Evolutionary conservation across 1,139 yeast genomes (phyloP), one percentile per base, ranked within the genome.

Genomic region (Kodamaea ohmeri): DNA sequence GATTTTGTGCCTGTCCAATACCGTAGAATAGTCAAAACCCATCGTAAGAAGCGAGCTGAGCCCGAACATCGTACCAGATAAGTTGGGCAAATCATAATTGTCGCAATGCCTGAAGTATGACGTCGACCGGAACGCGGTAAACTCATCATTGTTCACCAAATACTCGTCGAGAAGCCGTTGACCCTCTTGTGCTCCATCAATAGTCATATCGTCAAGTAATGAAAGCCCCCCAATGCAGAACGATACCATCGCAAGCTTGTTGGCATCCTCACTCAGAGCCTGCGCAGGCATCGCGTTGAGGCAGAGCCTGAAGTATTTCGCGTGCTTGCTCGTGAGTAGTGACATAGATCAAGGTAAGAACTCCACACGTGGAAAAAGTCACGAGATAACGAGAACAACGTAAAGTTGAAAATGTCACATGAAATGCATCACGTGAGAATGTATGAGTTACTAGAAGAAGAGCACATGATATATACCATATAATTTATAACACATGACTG

Each of bases 41-140:
- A 84, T 58, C 29, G 72, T 66, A 1, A 76, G 53, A 32, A 84
- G 62, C 15, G 68, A 64, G 36, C 73, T 67, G 32, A 83, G 56
- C 1, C 80, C 86, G 56, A 83, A 80, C 50, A 78, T 82, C 0
- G 95, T 86, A 2, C 88, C 74, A 1, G 89, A 73, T 9, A 85
- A 55, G 43, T 76, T 80, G 2, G 89, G 78, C 1, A 77, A 67
- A 49, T 82, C 90, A 45, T 76, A 77, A 4, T 32, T 83, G 76
- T 40, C 87, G 55, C 54, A 82, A 80, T 4, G 63, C 59, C 38
- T 53, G 53, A 38, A 61, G 45, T 14, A 38, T 29, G 37, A 29
- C 5, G 53, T 50, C n/a, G 53, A 43, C 15, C 53, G 28, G 43
- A 50, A 50, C 6, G 47, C 51, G 4, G 42, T 37, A 33, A 33